Evolutionary conservation across 2,329 filamentous ascomycete genomes (phyloP).

Genomic region (Gnomoniopsis smithogilvyi): DNA sequence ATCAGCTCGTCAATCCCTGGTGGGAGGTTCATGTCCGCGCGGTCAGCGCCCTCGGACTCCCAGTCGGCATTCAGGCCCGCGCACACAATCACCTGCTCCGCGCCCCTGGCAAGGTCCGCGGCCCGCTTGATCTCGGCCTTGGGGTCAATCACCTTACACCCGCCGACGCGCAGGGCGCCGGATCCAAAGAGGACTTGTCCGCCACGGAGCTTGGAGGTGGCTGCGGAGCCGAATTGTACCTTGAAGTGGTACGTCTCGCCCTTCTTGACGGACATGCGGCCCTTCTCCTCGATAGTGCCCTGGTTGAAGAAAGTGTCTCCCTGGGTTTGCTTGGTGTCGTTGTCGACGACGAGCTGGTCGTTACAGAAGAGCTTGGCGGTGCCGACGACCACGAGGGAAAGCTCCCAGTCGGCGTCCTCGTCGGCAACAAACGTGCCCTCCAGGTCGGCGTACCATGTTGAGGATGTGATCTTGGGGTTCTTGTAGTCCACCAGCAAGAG

Average conservation of each 20-base stretch:
- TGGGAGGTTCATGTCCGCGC: constrained; percentile 76
- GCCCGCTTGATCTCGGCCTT: constrained; percentile 62
- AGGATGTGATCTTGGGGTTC: constrained; percentile 49
- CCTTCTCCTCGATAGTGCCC: constrained; percentile 55
- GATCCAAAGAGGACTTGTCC: constrained; percentile 51
- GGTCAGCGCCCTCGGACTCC: constrained; percentile 77
- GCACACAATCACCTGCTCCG: constrained; percentile 76
- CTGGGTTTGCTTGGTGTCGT: constrained; percentile 58
- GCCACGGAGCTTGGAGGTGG: constrained; percentile 46
- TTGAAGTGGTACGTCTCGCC: constrained; percentile 51
- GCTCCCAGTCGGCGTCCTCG: constrained; percentile 59
- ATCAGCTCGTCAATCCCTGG: constrained; percentile 70
- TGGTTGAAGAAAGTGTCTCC: constrained; percentile 57
- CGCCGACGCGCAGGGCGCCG: constrained; percentile 62
- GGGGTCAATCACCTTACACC: constrained; percentile 54
- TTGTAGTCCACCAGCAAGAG: constrained; percentile 48
- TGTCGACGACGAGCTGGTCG: constrained; percentile 61
- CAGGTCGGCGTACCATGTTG: constrained; percentile 57
- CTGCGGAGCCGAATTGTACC: constrained; percentile 51
- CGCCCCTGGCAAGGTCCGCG: constrained; percentile 62
- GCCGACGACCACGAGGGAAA: constrained; percentile 64
- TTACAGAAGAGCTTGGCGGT: constrained; percentile 65
- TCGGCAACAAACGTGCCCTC: constrained; percentile 59
- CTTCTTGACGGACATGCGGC: constrained; percentile 47
- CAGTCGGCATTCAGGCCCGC: constrained; percentile 77